A percentile compares a stretch with the other conserved stretches of the same genome.
Conservation (phyloP, 2,329 filamentous ascomycete genomes). For the Claviceps purpurea region DNA sequence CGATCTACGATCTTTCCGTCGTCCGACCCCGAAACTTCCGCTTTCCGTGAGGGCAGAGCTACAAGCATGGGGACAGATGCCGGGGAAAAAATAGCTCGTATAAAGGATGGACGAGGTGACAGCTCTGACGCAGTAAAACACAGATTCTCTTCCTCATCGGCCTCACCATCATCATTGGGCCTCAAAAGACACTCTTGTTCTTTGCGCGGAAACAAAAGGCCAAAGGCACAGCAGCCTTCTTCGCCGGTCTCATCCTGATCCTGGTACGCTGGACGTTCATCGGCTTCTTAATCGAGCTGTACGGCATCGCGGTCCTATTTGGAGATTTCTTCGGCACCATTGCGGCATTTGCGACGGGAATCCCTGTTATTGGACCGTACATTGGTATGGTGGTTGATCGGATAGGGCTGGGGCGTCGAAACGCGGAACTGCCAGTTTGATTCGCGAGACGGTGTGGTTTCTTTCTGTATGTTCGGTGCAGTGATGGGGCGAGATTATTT, state of each 20-base stretch:
- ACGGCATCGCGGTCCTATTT: slow-evolving; percentile 87
- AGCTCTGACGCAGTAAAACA: slow-evolving; percentile 6
- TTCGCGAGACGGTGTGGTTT: not conserved
- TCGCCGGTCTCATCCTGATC: slow-evolving; percentile 70
- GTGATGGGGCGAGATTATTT: not conserved
- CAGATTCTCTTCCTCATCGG: slow-evolving; percentile 97
- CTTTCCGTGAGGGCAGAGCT: slow-evolving; percentile 3
- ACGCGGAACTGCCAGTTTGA: slow-evolving; percentile 67
- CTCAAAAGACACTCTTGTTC: slow-evolving; percentile 82
- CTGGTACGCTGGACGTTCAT: slow-evolving; percentile 81
- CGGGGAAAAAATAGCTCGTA: not conserved
- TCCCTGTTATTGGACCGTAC: slow-evolving; percentile 78
- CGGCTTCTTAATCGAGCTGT: slow-evolving; percentile 81
- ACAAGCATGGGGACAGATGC: not conserved
- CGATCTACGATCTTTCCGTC: not conserved
- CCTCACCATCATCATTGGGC: slow-evolving; percentile 87
- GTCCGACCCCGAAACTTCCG: not conserved
- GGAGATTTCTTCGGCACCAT: slow-evolving; percentile 94
- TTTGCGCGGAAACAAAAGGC: slow-evolving; percentile 89
- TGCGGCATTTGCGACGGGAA: slow-evolving; percentile 68
- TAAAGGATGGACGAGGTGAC: not conserved
- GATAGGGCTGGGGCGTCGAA: slow-evolving; percentile 54
- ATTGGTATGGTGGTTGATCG: slow-evolving; percentile 63
- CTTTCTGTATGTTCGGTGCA: not conserved
- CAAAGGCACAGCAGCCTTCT: slow-evolving; percentile 82